Evolutionary conservation across 768 basidiomycete genomes (phyloP), one percentile per base, ranked within the genome.

Genomic region (Suillus luteus): DNA sequence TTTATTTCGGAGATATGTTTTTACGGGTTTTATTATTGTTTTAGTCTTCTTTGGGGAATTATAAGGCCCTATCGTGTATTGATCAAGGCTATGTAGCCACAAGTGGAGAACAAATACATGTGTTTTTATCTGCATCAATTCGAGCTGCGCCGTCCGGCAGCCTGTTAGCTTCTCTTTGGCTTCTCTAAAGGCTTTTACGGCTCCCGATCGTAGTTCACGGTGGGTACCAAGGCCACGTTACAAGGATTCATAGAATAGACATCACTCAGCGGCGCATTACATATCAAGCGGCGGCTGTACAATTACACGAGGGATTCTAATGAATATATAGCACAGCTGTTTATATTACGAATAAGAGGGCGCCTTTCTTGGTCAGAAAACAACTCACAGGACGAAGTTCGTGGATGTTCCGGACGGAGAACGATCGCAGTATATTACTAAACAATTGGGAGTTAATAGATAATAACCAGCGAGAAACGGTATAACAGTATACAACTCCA

Each of bases 371-470:
- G 60, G 59, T 68, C 66, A 66, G 65, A 65, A 33, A 68, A 61
- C n/a, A 22, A 67, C 70, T 22, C 41, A 75, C 74, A 17, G 54
- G 64, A 64, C 60, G 35, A 58, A 55, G 2, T 22, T 41, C n/a
- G 37, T 52, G 55, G 40, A 65, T 38, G 33, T 59, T 43, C 65
- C 59, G 59, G 15, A 58, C 17, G n/a, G 54, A 38, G 19, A 72
- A 76, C 66, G 65, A 66, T 64, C 70, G 68, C 62, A 44, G 63
- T 57, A 65, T 57, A 62, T 54, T 44, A 41, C 44, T 51, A 55
- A 65, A 63, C 66, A 70, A 52, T 17, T 62, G 62, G 52, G 63
- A 44, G 61, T 66, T 65, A 60, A 69, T 66, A 73, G 65, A 67
- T 68, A 66, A 33, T 33, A 54, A 54, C 52, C 52, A 35, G 55